Base-by-base conservation (phyloP, 2,329 filamentous ascomycete genomes). In the Calonectria montana region DNA sequence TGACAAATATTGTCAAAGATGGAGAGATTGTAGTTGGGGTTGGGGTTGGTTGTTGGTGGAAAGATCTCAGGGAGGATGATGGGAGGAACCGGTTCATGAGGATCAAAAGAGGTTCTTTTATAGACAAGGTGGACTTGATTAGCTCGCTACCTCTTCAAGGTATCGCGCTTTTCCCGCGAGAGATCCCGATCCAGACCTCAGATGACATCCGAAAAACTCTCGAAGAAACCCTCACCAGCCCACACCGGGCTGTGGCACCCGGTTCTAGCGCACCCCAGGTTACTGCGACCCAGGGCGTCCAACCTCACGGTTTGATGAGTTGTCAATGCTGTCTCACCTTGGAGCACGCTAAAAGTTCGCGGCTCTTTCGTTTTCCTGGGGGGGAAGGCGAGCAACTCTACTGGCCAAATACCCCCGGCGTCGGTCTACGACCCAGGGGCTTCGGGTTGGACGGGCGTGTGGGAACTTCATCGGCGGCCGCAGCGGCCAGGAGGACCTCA, bases 291-390 rank as follows among this genome's bases (percentile, higher is more conserved):
- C 63, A 55, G 64, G 67, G 75, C 57, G 57, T 53, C 69, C 63
- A 70, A 55, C 72, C 72, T 74, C 67, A 69, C 55, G 31, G 43
- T 67, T 66, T 76, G 74, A 78, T 78, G 76, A 72, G 76, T 66
- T 78, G 74, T 78, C 71, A 72, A 72, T 69, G 68, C 62, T 67
- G 76, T 77, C 76, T 78, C 76, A 77, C 73, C 50, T 47, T 72
- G 75, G 74, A 50, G 72, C 66, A 75, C 75, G 72, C 75, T 71
- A 74, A 53, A 61, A 37, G 61, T 67, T 68, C 63, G 67, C 64
- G 70, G 73, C 43, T 74, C 67, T 76, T 70, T 59, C 37, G 35
- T 27, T 72, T 75, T 55, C 62, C 69, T 74, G 66, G 69, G 35
- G 35, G 74, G 66, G 59, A 57, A 67, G 66, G 63, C 55, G 59